These are phyloP conservation scores for Neurospora sp. DNA, from an alignment of 495 filamentous ascomycete species.

Conservation along the genomic window DNA sequence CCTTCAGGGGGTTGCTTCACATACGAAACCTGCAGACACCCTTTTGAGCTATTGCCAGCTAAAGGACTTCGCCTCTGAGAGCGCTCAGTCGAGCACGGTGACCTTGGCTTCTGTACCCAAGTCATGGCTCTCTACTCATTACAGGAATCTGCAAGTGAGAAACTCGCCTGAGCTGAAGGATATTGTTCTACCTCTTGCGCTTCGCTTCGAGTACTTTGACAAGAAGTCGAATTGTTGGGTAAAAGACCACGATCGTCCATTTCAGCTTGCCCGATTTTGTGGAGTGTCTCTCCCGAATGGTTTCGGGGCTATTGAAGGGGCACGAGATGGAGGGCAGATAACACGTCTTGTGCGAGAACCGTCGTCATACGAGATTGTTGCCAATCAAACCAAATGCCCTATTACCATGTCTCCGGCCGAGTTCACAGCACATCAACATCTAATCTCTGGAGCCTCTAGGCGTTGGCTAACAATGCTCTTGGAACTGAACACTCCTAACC, in stretches of 20 bases:
- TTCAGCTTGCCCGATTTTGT: background rate
- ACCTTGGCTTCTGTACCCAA: conserved; percentile 25
- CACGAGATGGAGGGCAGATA: background rate
- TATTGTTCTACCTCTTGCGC: conserved; percentile 5
- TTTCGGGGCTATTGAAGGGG: background rate
- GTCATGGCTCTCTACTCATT: conserved; percentile 10
- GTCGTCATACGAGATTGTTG: conserved; percentile 46
- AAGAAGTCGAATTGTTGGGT: background rate
- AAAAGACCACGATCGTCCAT: background rate
- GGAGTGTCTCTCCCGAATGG: background rate
- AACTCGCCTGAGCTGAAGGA: background rate
- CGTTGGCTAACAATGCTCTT: conserved; percentile 40
- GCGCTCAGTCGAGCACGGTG: conserved; percentile 2
- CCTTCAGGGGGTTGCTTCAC: background rate
- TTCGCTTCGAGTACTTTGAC: conserved; percentile 21
- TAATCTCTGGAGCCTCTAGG: conserved; percentile 32
- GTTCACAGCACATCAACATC: conserved; percentile 39
- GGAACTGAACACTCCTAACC: conserved; percentile 42
- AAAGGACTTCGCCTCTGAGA: background rate
- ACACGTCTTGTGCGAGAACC: conserved; percentile 19
- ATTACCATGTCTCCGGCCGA: conserved; percentile 35
- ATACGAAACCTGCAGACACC: conserved; percentile 6
- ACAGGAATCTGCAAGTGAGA: background rate
- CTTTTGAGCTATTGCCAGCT: conserved; percentile 14
- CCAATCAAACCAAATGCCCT: conserved; percentile 41